These are phyloP conservation scores for Linum trigynum DNA, from an alignment of 345 rosid species.

Conservation along the genomic window DNA sequence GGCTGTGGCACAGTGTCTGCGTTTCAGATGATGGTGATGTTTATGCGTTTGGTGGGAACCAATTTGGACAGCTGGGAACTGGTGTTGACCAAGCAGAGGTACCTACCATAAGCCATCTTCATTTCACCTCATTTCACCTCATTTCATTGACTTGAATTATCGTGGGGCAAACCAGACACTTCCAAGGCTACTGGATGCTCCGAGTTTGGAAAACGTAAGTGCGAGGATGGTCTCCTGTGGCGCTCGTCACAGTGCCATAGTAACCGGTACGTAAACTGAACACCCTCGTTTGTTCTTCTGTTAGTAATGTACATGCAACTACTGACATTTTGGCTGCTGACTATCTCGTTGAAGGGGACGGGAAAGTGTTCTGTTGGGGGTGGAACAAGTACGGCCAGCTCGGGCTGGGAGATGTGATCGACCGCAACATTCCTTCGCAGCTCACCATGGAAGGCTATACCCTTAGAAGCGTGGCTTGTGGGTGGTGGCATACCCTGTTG, in stretches of 20 bases:
- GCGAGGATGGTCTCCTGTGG: slow-evolving; percentile 61
- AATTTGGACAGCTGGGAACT: slow-evolving; percentile 82
- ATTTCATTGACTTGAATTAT: neutral
- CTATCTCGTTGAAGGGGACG: slow-evolving; percentile 39
- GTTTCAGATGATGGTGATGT: slow-evolving; percentile 50
- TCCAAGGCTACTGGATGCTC: slow-evolving; percentile 59
- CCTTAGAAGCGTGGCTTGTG: slow-evolving; percentile 49
- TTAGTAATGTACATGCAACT: neutral
- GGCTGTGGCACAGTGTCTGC: slow-evolving; percentile 80
- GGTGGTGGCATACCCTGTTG: slow-evolving; percentile 85
- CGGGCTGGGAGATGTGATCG: slow-evolving; percentile 61
- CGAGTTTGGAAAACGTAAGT: slow-evolving; percentile 40
- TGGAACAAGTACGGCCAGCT: slow-evolving; percentile 97
- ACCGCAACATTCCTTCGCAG: slow-evolving; percentile 51
- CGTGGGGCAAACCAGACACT: slow-evolving; percentile 27
- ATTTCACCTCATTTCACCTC: too few species aligned
- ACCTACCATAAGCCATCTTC: neutral
- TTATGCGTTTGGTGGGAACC: slow-evolving; percentile 79
- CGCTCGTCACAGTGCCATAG: slow-evolving; percentile 62
- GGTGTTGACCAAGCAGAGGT: slow-evolving; percentile 76
- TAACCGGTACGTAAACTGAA: slow-evolving; percentile 41
- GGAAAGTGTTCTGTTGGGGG: slow-evolving; percentile 60
- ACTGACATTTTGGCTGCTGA: slow-evolving; percentile 5
- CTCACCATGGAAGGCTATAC: slow-evolving; percentile 34
- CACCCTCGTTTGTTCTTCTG: neutral